Base-by-base conservation (phyloP, 495 filamentous ascomycete species). In the Parathielavia appendiculata region DNA sequence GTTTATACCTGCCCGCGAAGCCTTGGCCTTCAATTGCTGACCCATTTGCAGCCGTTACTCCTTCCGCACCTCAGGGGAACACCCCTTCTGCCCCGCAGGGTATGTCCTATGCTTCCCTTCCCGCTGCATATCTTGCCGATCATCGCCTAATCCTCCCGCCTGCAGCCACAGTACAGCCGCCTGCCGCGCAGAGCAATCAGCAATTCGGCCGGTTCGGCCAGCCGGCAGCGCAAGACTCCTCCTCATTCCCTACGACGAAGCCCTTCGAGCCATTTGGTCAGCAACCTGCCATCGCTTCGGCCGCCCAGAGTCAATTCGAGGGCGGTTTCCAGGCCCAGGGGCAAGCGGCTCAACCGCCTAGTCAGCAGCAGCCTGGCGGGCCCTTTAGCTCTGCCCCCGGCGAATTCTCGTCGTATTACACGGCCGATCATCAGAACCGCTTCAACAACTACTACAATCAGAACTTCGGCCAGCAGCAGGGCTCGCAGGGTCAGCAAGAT, bases 351-450 rank as follows among this genome's bases (percentile, higher is more conserved):
- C 77, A 75, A 53, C 69, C 75, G 22, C 77, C 75, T 43, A 73
- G 77, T 52, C 79, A 82, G 54, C 67, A 70, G 57, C 75, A 77
- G 34, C 79, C 85, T n/a, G 73, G 74, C 54, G 81, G 79, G 12
- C 80, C 76, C 41, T 83, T 82, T 66, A 88, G 85, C 65, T 87
- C 90, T 34, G 88, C 87, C 12, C 85, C 89, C 43, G 85, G 80
- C 71, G 88, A 96, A 43, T 92, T 86, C 63, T 89, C 88, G 19
- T 86, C 86, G 0, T 95, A 96, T 76, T 93, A 96, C 65, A 87
- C 88, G 4, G 82, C 86, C n/a, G 88, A 92, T 60, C 83, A 87
- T 50, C 87, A 90, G 66, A 77, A 75, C 56, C 84, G 91, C 71
- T 81, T 83, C 59, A 87, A 85, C 59, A 87, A 85, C 72, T 91